Evolutionary conservation across 2,329 filamentous ascomycete genomes (phyloP), one percentile per base, ranked within the genome.

Genomic region (Berkeleyomyces basicola): DNA sequence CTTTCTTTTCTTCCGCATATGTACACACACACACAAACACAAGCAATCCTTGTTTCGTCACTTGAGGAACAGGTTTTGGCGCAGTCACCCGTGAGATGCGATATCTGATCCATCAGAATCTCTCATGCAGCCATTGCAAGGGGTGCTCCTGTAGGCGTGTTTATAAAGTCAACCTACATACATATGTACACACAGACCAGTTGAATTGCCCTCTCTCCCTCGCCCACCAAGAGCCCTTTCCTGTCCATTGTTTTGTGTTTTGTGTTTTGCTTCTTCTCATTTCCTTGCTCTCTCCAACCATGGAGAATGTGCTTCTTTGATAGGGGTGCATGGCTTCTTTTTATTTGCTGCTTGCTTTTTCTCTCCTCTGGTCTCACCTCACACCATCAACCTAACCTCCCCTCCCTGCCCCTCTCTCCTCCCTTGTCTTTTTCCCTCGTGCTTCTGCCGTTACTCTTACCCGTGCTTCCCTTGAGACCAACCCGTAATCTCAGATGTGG

Each of bases 31-130:
- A 23, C 23, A 23, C 23, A 23, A 23, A 23, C 23, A 23, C 9
- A 31, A 4, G 6, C 57, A 31, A 59, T 42, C 11, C 37, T 31
- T 33, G 57, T 43, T 31, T 16, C 42, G 31, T 59, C 57, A 46
- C 40, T 59, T 59, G 39, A 58, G 23, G 57, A 59, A 59, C 57
- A 59, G 57, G 57, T 59, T 59, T 59, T 59, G 14, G 2, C 44
- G 31, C 47, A 51, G 47, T 51, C 47, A 51, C 3, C 55, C 40
- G 36, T 3, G 31, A 16, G 7, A 42, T 46, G 39, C 9, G 57
- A 59, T 44, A 42, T 59, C 23, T 44, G 37, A 59, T 16, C 16
- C 31, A 46, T 59, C 57, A 59, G 3, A 44, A 59, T 43, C n/a
- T 31, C 6, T 23, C 46, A 23, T 23, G 23, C 23, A 23, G 23